Evolutionary conservation across 2,329 filamentous ascomycete species (phyloP), one percentile per base, ranked within the genome.

Genomic region (Colletotrichum destructivum): DNA sequence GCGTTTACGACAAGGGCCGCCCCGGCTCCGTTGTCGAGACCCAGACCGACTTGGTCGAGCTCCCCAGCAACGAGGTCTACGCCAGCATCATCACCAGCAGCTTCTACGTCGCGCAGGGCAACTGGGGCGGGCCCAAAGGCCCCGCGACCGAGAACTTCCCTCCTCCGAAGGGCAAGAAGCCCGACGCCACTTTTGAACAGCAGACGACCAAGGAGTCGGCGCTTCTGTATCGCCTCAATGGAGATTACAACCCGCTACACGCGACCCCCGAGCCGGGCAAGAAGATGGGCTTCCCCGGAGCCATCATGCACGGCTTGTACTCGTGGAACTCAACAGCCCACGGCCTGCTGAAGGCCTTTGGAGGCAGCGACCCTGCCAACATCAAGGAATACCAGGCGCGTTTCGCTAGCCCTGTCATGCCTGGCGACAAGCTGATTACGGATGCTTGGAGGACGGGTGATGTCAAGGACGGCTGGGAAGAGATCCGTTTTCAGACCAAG

Each of bases 191-290:
- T 7, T 89, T 93, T 75, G 88, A 89, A 77, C 88, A 92, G 77
- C 91, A 94, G 82, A 94, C 93, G 5, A 93, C 85, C 35, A 79
- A 85, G 64, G 90, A 95, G 84, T 93, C 93, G 5, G 90, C 94
- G 11, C 88, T 93, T 74, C 85, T 96, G 66, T 96, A 96, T 82
- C 89, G 94, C 74, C 88, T 98, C 62, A 98, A 97, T 77, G 95
- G 95, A 75, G 95, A 98, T 84, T 98, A 98, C 84, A 98, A 98
- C 85, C 95, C 95, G 38, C 90, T 98, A 46, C 95, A 98, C 80
- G 94, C 94, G 8, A 93, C 93, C 21, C 94, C 94, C 15, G 93
- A 94, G 83, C 94, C 94, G 0, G 94, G 94, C 72, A 84, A 89
- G 82, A 92, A 94, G 84, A 97, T 98, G 94, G 95, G 95, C 72